A percentile compares a stretch with the other conserved stretches of the same genome.
These are phyloP conservation scores for Naganishia vaughanmartiniae DNA, from an alignment of 768 basidiomycete species.

Conservation along the genomic window DNA sequence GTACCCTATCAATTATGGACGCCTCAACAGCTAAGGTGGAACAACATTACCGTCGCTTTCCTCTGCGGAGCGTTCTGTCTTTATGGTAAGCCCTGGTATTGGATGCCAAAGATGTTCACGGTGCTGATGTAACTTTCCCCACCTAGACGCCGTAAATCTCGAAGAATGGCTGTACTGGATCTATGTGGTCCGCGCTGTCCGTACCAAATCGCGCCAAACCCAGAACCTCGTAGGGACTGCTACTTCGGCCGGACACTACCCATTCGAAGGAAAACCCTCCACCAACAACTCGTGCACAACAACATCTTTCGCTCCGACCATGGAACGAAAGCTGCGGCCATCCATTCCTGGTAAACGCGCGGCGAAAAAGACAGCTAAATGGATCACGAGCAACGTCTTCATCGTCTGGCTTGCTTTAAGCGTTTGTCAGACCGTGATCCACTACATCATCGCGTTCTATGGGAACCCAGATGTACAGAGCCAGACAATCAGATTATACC, in stretches of 20 bases:
- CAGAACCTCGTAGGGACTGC: too few relatives aligned
- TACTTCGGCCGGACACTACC: not conserved
- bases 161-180: constrained; percentile 23
- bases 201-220: constrained; percentile 4
- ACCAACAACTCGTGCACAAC: not conserved
- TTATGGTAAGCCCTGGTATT: not conserved
- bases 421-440: constrained; percentile 3
- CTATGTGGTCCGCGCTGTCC: constrained; percentile 19
- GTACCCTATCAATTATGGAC: constrained; percentile 10
- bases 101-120: too few relatives aligned
- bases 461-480: not conserved
- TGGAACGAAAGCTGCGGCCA: not conserved
- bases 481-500: constrained; percentile 15
- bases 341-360: not conserved
- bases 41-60: constrained; percentile 7
- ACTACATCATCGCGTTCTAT: constrained; percentile 8
- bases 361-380: constrained; percentile 18
- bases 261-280: not conserved
- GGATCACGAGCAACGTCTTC: constrained; percentile 18
- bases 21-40: not conserved
- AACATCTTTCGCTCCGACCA: not conserved
- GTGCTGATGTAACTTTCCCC: too few relatives aligned
- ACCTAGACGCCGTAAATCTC: constrained; percentile 21
- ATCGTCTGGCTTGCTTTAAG: constrained; percentile 14
- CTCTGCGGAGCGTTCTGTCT: constrained; percentile 12